Evolutionary conservation across 2,329 filamentous ascomycete species (phyloP).

Genomic region (Calonectria pauciramosa): DNA sequence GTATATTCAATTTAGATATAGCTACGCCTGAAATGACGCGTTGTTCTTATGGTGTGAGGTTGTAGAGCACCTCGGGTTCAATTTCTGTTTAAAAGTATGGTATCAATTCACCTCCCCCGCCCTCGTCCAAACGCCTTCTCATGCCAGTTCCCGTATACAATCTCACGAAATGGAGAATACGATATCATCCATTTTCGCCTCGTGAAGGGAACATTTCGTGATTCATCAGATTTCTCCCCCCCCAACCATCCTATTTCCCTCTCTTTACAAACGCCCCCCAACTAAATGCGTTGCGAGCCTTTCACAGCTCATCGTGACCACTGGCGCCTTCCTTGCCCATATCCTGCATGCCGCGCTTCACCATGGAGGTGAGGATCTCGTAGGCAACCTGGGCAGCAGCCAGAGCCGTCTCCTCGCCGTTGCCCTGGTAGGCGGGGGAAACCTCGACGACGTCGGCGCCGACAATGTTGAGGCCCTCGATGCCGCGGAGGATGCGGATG

Average conservation of each 20-base stretch:
- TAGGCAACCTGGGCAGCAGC: slow-evolving; percentile 88
- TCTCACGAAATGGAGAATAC: not conserved
- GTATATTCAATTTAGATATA: not conserved
- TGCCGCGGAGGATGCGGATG: slow-evolving; percentile 83
- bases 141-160: not conserved
- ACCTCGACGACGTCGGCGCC: slow-evolving; percentile 92
- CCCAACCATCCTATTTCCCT: not conserved
- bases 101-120: not conserved
- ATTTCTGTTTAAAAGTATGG: not conserved
- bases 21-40: no score
- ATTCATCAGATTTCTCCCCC: not conserved
- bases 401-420: slow-evolving; percentile 84
- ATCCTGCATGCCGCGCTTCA: slow-evolving; percentile 64
- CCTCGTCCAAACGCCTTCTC: not conserved
- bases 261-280: not conserved
- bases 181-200: not conserved
- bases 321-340: slow-evolving; percentile 52
- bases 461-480: slow-evolving; percentile 87
- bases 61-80: not conserved
- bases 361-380: slow-evolving; percentile 85
- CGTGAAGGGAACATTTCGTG: not conserved
- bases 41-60: no score
- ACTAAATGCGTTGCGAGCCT: not conserved
- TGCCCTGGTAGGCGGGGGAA: slow-evolving; percentile 85
- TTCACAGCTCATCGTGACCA: slow-evolving; percentile 54